Evolutionary conservation across 805 yeast genomes (phyloP).

Genomic region (Pichia occidentalis): DNA sequence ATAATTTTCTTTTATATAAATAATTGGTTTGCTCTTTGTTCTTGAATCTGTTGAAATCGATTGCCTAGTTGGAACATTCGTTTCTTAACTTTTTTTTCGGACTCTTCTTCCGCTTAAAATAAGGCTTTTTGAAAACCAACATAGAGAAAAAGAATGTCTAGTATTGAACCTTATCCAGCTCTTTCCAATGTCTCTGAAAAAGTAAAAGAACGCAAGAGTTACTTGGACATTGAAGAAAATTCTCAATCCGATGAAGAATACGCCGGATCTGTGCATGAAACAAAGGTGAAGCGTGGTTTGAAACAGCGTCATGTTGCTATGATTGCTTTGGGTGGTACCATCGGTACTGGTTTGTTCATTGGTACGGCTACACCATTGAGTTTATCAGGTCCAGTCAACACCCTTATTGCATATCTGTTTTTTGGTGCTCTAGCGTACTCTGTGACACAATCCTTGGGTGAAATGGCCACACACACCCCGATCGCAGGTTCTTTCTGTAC

Average conservation of each 20-base stretch:
- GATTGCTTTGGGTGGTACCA: slow-evolving; percentile 77
- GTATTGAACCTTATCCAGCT: too few relatives aligned
- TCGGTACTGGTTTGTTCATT: slow-evolving; percentile 73
- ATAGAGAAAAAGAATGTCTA: too few relatives aligned
- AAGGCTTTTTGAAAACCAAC: too few relatives aligned
- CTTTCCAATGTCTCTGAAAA: slow-evolving; percentile 1
- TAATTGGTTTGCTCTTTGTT: too few relatives aligned
- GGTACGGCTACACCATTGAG: slow-evolving; percentile 51
- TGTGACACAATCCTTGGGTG: slow-evolving; percentile 69
- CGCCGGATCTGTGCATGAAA: slow-evolving; percentile 15
- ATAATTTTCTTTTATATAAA: too few relatives aligned
- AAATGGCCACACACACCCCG: slow-evolving; percentile 76
- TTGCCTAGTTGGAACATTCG: too few relatives aligned
- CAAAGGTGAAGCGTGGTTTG: slow-evolving; percentile 40
- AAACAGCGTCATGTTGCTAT: slow-evolving; percentile 65
- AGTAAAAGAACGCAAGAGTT: not conserved
- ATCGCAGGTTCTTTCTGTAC: slow-evolving; percentile 63
- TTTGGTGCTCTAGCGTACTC: slow-evolving; percentile 60
- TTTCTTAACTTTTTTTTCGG: too few relatives aligned
- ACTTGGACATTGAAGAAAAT: slow-evolving; percentile 2
- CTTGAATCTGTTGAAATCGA: too few relatives aligned
- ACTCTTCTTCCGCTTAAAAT: too few relatives aligned
- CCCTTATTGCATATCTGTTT: slow-evolving; percentile 57
- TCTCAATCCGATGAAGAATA: too few relatives aligned
- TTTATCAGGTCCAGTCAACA: slow-evolving; percentile 62